Percentiles rank a stretch among this genome's conserved stretches.
phyloP scores from a whole-genome alignment of 176 grass and related monocot genomes.

The Triticum turgidum region DNA sequence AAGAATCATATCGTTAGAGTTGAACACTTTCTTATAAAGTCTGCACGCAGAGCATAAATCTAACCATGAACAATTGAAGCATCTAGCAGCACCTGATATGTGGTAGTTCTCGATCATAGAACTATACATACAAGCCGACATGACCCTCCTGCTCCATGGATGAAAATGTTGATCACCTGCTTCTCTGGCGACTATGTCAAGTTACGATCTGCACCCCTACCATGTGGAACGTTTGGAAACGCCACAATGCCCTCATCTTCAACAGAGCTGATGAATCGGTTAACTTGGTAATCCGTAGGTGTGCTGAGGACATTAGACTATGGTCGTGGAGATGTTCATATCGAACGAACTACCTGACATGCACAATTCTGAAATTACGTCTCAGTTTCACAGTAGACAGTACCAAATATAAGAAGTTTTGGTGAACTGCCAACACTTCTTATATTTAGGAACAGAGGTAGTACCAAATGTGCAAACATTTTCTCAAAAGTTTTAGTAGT shows the following conservation, averaged over 20 bases:
- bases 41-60: not conserved
- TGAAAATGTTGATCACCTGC: not conserved
- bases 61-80: not conserved
- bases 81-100: not conserved
- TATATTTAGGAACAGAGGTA: not conserved
- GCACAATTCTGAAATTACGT: not conserved
- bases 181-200: no score
- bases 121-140: constrained; percentile 16
- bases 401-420: not conserved
- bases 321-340: no score
- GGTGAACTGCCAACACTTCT: no score
- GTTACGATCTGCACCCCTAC: no score
- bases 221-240: no score
- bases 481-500: not conserved
- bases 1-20: not conserved
- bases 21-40: not conserved
- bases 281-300: no score
- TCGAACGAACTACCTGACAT: not conserved
- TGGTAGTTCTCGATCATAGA: not conserved
- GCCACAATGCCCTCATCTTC: no score
- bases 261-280: no score
- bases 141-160: not conserved
- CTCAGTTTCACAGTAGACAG: not conserved
- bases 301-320: no score
- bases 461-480: not conserved